A percentile compares a stretch with the other conserved stretches of the same genome.
Conservation (phyloP, 1,284 basidiomycete genomes). For the Sporisorium scitamineum region DNA sequence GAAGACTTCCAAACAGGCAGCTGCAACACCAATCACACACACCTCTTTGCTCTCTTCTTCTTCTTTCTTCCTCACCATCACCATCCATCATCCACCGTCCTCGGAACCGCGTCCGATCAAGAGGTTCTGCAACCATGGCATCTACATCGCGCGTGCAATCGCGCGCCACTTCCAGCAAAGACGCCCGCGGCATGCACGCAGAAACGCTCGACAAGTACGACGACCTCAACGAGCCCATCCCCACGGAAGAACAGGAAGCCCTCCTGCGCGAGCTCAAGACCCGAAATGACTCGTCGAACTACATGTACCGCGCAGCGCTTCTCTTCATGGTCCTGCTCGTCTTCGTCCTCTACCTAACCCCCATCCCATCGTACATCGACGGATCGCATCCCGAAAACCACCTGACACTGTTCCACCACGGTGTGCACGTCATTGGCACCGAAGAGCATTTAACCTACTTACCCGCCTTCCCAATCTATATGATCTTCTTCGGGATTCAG, state of each 20-base stretch:
- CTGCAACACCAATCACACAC: too few relatives aligned
- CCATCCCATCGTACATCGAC: conserved; percentile 63
- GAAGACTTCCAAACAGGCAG: conserved; percentile 4
- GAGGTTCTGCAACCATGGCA: conserved; percentile 1
- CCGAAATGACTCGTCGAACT: conserved; percentile 62
- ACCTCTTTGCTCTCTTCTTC: background rate
- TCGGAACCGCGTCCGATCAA: background rate
- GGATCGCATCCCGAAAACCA: conserved; percentile 67
- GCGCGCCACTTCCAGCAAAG: conserved; percentile 6
- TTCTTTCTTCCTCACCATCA: background rate
- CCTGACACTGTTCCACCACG: conserved; percentile 60
- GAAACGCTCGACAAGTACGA: conserved; percentile 55
- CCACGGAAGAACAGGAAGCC: conserved; percentile 58
- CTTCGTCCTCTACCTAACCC: conserved; percentile 60
- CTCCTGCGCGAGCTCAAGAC: conserved; percentile 56
- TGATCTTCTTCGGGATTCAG: conserved; percentile 54
- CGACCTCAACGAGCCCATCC: conserved; percentile 47
- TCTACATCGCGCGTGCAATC: conserved; percentile 14
- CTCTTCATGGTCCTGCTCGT: conserved; percentile 56
- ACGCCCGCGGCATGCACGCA: conserved; percentile 25
- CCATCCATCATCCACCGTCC: background rate
- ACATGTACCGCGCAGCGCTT: conserved; percentile 57
- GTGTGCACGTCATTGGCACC: conserved; percentile 58
- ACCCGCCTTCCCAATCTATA: conserved; percentile 66
- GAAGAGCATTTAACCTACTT: conserved; percentile 66